These are phyloP conservation scores for Coniella lustricola DNA, from an alignment of 2,329 filamentous ascomycete species.

Conservation along the genomic window DNA sequence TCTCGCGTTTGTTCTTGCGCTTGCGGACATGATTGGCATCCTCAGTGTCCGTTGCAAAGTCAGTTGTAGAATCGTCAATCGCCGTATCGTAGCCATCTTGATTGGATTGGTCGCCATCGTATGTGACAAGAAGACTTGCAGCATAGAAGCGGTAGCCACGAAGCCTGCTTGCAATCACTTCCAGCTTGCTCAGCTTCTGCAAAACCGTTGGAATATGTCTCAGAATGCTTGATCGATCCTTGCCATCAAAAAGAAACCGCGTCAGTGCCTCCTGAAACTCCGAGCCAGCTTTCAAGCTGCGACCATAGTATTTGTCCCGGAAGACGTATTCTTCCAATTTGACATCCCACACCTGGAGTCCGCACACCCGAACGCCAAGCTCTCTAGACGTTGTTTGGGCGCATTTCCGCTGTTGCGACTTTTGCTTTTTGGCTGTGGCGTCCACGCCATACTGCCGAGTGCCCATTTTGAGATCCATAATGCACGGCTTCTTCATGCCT, in stretches of 20 bases:
- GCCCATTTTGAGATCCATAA: constrained; percentile 98
- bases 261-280: constrained; percentile 87
- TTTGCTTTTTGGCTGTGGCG: constrained; percentile 83
- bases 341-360: constrained; percentile 92
- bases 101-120: constrained; percentile 70
- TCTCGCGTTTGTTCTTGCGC: constrained; percentile 50
- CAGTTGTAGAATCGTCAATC: constrained; percentile 51
- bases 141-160: constrained; percentile 92
- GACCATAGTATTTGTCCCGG: constrained; percentile 95
- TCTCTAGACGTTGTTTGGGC: constrained; percentile 84
- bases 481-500: constrained; percentile 93
- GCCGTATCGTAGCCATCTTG: constrained; percentile 43
- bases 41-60: constrained; percentile 52
- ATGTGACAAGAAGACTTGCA: constrained; percentile 88
- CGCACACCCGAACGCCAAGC: constrained; percentile 88
- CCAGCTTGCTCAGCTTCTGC: constrained; percentile 74
- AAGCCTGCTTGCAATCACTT: constrained; percentile 72
- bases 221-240: constrained; percentile 70
- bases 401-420: constrained; percentile 89
- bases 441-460: constrained; percentile 95
- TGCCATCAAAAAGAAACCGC: constrained; percentile 84
- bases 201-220: constrained; percentile 84
- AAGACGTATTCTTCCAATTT: constrained; percentile 82
- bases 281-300: constrained; percentile 74
- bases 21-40: constrained; percentile 33